Conservation (phyloP, 768 basidiomycete genomes). For the Lactifluus volemus region DNA sequence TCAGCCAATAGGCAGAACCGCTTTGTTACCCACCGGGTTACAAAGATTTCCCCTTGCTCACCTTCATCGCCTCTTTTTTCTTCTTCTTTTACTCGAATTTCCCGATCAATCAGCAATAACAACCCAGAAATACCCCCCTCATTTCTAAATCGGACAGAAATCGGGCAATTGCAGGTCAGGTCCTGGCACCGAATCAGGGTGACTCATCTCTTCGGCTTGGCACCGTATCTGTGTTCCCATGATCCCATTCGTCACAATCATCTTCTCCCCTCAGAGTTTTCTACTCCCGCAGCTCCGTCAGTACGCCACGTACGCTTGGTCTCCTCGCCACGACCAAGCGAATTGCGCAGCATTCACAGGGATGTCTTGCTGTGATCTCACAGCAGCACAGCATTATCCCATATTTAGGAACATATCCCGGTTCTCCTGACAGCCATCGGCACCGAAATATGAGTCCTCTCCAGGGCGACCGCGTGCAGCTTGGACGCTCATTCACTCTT, state of each 20-base stretch:
- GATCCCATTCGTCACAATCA: background rate
- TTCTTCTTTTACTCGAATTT: background rate
- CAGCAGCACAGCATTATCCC: conserved; percentile 1
- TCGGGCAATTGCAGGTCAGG: background rate
- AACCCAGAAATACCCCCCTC: background rate
- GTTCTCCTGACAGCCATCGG: conserved; percentile 7
- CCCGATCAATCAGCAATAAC: background rate
- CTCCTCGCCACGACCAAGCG: background rate
- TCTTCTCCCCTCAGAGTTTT: background rate
- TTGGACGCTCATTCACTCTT: background rate
- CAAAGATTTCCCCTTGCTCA: background rate
- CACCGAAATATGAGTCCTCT: conserved; percentile 11
- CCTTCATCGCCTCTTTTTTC: background rate
- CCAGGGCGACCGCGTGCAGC: background rate
- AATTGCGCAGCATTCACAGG: background rate
- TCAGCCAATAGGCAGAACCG: conserved; percentile 2
- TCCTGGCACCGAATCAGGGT: background rate
- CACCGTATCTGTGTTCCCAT: background rate
- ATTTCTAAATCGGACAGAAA: background rate
- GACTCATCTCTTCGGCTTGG: background rate
- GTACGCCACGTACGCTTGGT: background rate
- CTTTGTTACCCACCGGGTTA: background rate
- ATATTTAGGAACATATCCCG: conserved; percentile 4
- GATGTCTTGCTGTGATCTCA: background rate
- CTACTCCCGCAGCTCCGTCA: too few species aligned